These are phyloP conservation scores for Leucosporidium yakuticum DNA, from an alignment of 768 basidiomycete genomes.

Conservation along the genomic window DNA sequence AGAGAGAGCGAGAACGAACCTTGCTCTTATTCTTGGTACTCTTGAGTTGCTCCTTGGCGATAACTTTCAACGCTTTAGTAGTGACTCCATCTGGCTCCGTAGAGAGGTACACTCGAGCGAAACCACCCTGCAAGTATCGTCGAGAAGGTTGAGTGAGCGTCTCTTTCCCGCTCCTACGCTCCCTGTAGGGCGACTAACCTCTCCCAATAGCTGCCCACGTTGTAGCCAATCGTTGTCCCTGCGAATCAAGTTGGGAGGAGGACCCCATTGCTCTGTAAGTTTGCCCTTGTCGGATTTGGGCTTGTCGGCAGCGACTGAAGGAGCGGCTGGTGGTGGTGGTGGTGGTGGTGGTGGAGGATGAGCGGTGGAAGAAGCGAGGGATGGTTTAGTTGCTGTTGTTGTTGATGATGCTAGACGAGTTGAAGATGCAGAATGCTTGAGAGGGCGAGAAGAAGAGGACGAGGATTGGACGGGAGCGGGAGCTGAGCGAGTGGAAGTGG, in stretches of 20 bases:
- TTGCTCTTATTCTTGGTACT: conserved; percentile 97
- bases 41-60: conserved; percentile 83
- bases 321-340: background rate
- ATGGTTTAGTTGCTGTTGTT: too few species aligned
- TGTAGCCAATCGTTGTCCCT: conserved; percentile 26
- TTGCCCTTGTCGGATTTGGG: conserved; percentile 26
- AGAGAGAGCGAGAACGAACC: conserved; percentile 48
- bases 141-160: background rate
- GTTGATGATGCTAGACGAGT: too few species aligned
- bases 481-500: too few species aligned
- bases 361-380: too few species aligned
- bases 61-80: conserved; percentile 78
- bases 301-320: background rate
- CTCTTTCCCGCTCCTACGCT: too few species aligned
- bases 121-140: conserved; percentile 60
- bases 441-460: too few species aligned
- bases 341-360: background rate
- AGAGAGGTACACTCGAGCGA: conserved; percentile 92
- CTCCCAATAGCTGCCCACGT: conserved; percentile 37
- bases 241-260: conserved; percentile 31
- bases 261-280: conserved; percentile 36
- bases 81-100: conserved; percentile 60
- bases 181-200: conserved; percentile 13
- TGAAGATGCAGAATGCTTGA: too few species aligned
- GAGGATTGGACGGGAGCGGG: too few species aligned